A percentile compares a stretch with the other conserved stretches of the same genome.
These are phyloP conservation scores for Vigna trinervia DNA, from an alignment of 306 rosid species.

Conservation along the genomic window DNA sequence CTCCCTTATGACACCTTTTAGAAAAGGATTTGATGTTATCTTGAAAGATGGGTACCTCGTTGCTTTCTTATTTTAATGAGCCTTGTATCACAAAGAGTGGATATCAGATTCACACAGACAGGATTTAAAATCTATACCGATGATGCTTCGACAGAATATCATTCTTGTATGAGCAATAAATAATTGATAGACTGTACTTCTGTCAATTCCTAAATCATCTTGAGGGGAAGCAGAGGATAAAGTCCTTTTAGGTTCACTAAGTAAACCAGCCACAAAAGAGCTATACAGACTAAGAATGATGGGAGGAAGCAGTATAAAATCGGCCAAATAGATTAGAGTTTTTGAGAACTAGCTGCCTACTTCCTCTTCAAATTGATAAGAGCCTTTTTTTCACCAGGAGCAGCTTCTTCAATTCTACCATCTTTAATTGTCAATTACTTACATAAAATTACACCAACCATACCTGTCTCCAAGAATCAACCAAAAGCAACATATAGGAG, in stretches of 20 bases:
- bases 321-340: constrained; percentile 75
- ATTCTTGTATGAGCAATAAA: constrained; percentile 87
- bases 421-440: constrained; percentile 90
- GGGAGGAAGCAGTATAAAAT: constrained; percentile 89
- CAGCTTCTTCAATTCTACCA: constrained; percentile 90
- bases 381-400: constrained; percentile 81
- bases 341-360: constrained; percentile 89
- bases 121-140: too few relatives aligned
- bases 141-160: too few relatives aligned
- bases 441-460: too few relatives aligned
- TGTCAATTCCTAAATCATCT: constrained; percentile 80
- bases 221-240: constrained; percentile 49
- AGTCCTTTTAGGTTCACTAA: constrained; percentile 68
- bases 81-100: constrained; percentile 42
- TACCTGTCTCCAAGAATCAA: too few relatives aligned
- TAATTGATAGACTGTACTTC: constrained; percentile 81
- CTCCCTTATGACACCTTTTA: constrained; percentile 97
- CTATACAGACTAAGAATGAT: constrained; percentile 72
- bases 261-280: constrained; percentile 60
- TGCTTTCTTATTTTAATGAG: constrained; percentile 88
- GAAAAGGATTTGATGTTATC: constrained; percentile 90
- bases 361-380: constrained; percentile 88
- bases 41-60: constrained; percentile 91
- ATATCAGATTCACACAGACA: too few relatives aligned
- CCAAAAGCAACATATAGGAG: too few relatives aligned